Conservation (phyloP, 2,329 filamentous ascomycete species). For the Aspergillus sp. region DNA sequence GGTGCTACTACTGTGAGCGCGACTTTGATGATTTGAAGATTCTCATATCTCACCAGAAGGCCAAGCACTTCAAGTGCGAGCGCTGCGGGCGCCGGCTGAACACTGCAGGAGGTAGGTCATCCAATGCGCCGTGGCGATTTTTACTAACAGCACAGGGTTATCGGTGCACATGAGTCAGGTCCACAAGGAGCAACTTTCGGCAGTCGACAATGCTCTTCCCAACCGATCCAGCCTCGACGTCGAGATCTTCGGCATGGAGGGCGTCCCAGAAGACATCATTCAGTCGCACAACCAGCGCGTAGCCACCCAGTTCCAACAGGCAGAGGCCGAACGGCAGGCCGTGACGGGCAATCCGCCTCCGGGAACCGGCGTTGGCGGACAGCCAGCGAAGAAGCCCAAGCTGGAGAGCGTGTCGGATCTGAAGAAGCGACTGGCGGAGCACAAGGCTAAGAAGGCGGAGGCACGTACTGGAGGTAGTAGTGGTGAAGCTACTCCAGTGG, state of each 20-base stretch:
- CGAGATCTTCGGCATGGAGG: constrained; percentile 98
- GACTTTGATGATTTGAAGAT: constrained; percentile 98
- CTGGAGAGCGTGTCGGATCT: constrained; percentile 75
- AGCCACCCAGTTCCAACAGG: constrained; percentile 80
- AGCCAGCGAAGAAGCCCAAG: constrained; percentile 64
- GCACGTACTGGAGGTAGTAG: constrained; percentile 58
- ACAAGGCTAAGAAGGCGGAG: constrained; percentile 67
- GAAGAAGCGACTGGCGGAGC: constrained; percentile 76
- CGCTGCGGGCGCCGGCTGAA: constrained; percentile 84
- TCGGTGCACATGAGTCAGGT: constrained; percentile 98
- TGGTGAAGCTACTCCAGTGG: constrained; percentile 60
- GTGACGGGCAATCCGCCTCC: constrained; percentile 81
- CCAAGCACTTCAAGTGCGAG: constrained; percentile 99
- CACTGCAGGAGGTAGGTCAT: constrained; percentile 79
- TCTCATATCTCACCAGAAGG: constrained; percentile 94
- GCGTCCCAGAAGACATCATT: constrained; percentile 82
- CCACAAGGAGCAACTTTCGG: constrained; percentile 86
- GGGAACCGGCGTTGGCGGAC: constrained; percentile 52
- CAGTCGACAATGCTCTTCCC: constrained; percentile 88
- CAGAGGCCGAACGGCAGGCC: constrained; percentile 77
- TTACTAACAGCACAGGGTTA: constrained; percentile 62
- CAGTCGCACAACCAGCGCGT: constrained; percentile 85
- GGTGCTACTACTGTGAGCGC: constrained; percentile 99
- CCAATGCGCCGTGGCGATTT: background rate
- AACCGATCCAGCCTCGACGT: constrained; percentile 83